Base-by-base conservation (phyloP, 2,329 filamentous ascomycete genomes). In the Coniochaeta pulveracea region DNA sequence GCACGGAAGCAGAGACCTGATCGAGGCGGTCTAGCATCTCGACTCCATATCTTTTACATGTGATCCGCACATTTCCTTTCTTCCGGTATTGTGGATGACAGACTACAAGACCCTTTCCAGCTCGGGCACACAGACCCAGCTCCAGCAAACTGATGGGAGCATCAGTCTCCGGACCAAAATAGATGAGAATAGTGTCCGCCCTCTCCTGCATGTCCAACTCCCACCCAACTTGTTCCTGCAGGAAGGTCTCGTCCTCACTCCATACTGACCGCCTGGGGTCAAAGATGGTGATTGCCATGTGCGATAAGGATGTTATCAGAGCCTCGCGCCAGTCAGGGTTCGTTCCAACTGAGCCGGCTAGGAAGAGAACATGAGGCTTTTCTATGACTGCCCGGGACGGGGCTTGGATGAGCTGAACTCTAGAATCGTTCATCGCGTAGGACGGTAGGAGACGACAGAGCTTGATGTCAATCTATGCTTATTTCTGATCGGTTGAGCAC, bases 91-190 rank as follows among this genome's bases (percentile, higher is more conserved):
- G 60, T 16, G 57, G 48, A 2, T 61, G 56, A 29, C 66, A 73
- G 26, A 66, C 64, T 1, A 77, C 72, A 9, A 79, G 52, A 1
- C 61, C 56, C 45, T 64, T 69, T 2, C 52, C 53, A 2, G 32
- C 32, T 11, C 45, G 52, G 3, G 64, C 63, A 30, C 56, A 66
- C 4, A 80, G 51, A 0, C 76, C 76, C 12, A 80, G 50, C 52
- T 80, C 76, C 27, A 80, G 50, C 45, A 80, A 50, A 21, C 66
- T 74, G 17, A 79, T 60, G 2, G 71, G 69, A 6, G 72, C 71
- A 29, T 58, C 54, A 0, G 69, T 73, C 3, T 41, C 52, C 2
- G 60, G 55, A 28, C 70, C 62, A 36, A 79, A 72, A 47, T 69
- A 74, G 34, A 80, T 56, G 16, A 68, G 65, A 6, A 79, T 54